phyloP scores from a whole-genome alignment of 345 rosid genomes.

The Acer yangbiense region DNA sequence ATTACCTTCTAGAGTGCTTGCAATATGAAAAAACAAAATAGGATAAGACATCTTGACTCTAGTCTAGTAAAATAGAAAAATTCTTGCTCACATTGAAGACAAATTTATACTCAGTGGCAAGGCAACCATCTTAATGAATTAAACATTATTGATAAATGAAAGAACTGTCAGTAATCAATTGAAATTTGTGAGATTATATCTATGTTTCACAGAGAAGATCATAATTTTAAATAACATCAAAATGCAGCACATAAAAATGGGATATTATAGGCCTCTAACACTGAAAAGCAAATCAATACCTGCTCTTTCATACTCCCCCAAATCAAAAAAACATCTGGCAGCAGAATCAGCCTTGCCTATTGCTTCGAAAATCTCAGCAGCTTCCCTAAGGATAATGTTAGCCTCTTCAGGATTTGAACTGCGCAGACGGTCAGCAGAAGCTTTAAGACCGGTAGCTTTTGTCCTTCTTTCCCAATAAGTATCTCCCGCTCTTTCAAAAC shows the following conservation, averaged over 20 bases:
- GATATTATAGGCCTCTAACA: not conserved
- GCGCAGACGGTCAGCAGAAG: slow-evolving; percentile 41
- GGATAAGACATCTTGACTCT: not conserved
- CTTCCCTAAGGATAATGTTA: slow-evolving; percentile 36
- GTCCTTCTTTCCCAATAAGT: slow-evolving; percentile 40
- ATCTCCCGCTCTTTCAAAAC: slow-evolving; percentile 53
- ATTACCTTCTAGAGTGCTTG: no score
- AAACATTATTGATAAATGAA: not conserved
- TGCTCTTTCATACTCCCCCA: slow-evolving; percentile 44
- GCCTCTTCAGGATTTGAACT: slow-evolving; percentile 40
- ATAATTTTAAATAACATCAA: not conserved
- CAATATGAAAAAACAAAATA: no score
- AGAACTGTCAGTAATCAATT: not conserved
- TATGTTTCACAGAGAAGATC: not conserved
- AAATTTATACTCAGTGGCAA: not conserved
- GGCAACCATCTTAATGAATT: not conserved
- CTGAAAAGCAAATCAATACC: slow-evolving; percentile 23
- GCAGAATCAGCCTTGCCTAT: slow-evolving; percentile 51
- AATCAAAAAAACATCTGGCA: slow-evolving; percentile 43
- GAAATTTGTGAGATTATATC: not conserved
- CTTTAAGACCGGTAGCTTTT: slow-evolving; percentile 45
- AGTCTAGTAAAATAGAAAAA: no score
- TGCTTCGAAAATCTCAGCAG: slow-evolving; percentile 46
- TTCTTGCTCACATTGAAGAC: not conserved
- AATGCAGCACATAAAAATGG: not conserved